Conservation (phyloP, 2,329 filamentous ascomycete species). For the Volutella citrinella region DNA sequence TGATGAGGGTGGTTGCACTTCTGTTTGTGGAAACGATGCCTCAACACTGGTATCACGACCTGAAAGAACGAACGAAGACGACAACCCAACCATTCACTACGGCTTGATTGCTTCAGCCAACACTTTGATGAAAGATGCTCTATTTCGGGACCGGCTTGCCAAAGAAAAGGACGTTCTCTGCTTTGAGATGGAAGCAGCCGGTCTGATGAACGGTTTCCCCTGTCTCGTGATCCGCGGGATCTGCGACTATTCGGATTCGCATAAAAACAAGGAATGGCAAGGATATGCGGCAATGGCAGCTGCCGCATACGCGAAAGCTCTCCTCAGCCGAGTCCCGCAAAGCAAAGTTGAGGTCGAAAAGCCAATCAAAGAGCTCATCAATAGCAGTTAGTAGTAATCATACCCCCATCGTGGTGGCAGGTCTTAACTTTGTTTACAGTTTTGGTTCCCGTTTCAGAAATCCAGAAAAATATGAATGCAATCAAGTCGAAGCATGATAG, state of each 20-base stretch:
- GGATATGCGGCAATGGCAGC: constrained; percentile 27
- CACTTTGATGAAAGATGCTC: constrained; percentile 19
- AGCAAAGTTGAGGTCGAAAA: too few relatives aligned
- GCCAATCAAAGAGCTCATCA: too few relatives aligned
- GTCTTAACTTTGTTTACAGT: too few relatives aligned
- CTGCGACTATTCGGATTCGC: constrained; percentile 34
- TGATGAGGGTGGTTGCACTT: neutral
- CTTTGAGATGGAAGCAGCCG: too few relatives aligned
- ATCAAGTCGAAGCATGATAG: too few relatives aligned
- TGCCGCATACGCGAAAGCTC: constrained; percentile 27
- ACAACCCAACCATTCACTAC: constrained; percentile 17
- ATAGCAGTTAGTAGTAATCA: too few relatives aligned
- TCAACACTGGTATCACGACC: constrained; percentile 1
- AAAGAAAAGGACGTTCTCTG: neutral
- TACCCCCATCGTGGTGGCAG: too few relatives aligned
- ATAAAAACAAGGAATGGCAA: constrained; percentile 31
- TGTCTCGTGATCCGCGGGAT: constrained; percentile 34
- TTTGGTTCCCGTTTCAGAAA: too few relatives aligned
- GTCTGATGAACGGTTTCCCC: constrained; percentile 25
- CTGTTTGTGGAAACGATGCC: constrained; percentile 7
- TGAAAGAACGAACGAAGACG: constrained; percentile 3
- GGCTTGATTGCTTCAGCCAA: constrained; percentile 16
- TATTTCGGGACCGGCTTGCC: constrained; percentile 4
- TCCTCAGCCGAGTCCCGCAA: constrained; percentile 15
- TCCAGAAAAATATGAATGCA: too few relatives aligned